Base-by-base conservation (phyloP, 192 early-diverging fungal species). In the Gamsiella multidivaricata region DNA sequence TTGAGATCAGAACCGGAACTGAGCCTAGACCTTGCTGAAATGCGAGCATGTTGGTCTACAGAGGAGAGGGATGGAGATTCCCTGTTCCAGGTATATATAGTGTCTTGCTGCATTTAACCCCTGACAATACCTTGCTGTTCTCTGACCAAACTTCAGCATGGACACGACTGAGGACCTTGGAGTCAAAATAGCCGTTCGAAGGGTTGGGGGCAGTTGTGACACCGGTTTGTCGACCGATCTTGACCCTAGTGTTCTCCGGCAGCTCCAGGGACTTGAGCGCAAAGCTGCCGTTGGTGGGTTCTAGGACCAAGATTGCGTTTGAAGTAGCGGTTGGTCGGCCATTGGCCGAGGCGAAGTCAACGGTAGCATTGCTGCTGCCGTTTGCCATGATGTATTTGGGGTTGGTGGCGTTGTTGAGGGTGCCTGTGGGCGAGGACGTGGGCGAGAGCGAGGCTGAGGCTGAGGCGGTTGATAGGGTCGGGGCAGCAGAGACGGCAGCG, bases 151-250 rank as follows among this genome's bases (percentile, higher is more conserved):
- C 74, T 54, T 93, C 91, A 33, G 93, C 94, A 70, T 95, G 94
- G 47, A 80, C 81, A 23, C 94, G 80, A 22, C 86, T 89, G 25
- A 95, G 78, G 8, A 95, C 94, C 74, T 94, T 95, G 55, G 91
- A 88, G 68, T 95, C 93, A 84, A 94, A 95, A 45, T 90, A 89
- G 1, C 93, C 94, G 70, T 95, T 95, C n/a, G 58, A 57, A 0
- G 86, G 65, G 25, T 81, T 82, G 9, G 94, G 92, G 0, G 66
- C 53, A 15, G 87, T 86, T 51, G 89, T 89, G 41, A 85, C 72
- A 36, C 68, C 86, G 0, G 91, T 87, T 57, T 92, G 92, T 14
- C 93, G 69, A 14, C 93, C 93, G 68, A 94, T 89, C 59, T 86
- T 89, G 58, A 91, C 53, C 0, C 80, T 61, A 0, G 52, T 47